Evolutionary conservation across 768 basidiomycete genomes (phyloP), one percentile per base, ranked within the genome.

Genomic region (Symmetrospora coprosmae): DNA sequence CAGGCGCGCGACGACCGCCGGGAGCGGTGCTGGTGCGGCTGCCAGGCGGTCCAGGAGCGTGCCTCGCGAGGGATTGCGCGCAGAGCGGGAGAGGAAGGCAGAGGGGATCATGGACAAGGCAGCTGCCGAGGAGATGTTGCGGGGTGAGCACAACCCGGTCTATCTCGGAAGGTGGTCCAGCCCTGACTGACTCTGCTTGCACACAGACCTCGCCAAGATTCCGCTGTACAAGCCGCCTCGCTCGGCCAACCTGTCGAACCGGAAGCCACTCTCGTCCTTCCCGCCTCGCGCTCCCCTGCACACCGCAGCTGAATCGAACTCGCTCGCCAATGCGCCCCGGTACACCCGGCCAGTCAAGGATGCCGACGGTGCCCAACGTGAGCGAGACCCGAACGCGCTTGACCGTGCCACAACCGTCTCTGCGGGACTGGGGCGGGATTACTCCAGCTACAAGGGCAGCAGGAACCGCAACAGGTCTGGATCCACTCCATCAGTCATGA

Each of bases 171-270:
- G 7, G 17, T 6, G 16, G 17, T 49, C 27, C 23, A 25, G 28
- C 38, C 31, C 50, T 52, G 50, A 50, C 30, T 50, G 30, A 35
- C 38, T 8, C 9, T 55, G 5, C 7, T 39, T 31, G n/a, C 16
- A 28, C 31, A 25, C 41, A 58, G 55, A 46, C 37, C 31, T 58
- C 2, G 55, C 55, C 9, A 46, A 43, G 4, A 58, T 58, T 30
- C 55, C 55, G 16, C 41, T 58, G 8, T 38, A 58, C 30, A 58
- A 58, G 43, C 55, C 55, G 28, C 55, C 55, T 41, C 55, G 55
- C 19, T 58, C 55, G 2, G 55, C 55, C 28, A 39, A 58, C 21
- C 41, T 58, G 9, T 30, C 30, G 40, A 58, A 58, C 30, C 41
- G 41, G 4, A 58, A 58, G 25, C 55, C 55, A 21, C 30, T 58